Conservation (phyloP, 2,329 filamentous ascomycete species). For the Penicillium sp. region DNA sequence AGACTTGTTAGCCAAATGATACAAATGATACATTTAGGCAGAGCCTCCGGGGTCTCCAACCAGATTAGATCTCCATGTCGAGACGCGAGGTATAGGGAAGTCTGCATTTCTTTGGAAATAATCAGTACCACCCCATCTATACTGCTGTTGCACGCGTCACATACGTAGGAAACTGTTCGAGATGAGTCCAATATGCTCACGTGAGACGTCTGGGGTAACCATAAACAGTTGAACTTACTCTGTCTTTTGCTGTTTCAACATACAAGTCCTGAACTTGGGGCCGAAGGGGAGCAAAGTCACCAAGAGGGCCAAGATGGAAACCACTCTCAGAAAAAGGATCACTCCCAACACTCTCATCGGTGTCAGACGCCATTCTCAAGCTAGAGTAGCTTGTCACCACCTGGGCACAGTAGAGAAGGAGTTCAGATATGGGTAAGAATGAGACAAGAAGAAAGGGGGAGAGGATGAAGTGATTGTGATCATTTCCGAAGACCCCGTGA, state of each 20-base stretch:
- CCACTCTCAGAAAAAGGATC: not conserved
- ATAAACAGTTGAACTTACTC: conserved; percentile 28
- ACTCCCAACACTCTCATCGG: not conserved
- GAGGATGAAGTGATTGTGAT: conserved; percentile 4
- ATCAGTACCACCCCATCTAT: conserved; percentile 5
- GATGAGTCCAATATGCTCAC: conserved; percentile 14
- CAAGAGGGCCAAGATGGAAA: conserved; percentile 4
- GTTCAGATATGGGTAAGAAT: conserved; percentile 3
- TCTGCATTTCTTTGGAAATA: conserved; percentile 7
- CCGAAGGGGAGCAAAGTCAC: conserved; percentile 6
- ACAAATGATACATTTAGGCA: not conserved
- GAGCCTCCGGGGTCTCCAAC: conserved; percentile 22
- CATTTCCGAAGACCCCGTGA: conserved; percentile 14
- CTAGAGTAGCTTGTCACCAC: conserved; percentile 6
- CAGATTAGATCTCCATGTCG: conserved; percentile 44
- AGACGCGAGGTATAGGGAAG: conserved; percentile 24
- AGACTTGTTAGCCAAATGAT: conserved; percentile 2
- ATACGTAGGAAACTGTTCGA: conserved; percentile 25
- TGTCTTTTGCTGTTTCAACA: conserved; percentile 29
- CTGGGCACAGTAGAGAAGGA: conserved; percentile 1
- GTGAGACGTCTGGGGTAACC: conserved; percentile 1
- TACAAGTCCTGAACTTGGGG: conserved; percentile 28
- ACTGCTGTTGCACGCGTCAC: not conserved
- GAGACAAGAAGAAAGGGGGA: not conserved
- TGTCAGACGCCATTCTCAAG: conserved; percentile 21